Base-by-base conservation (phyloP, 208 protist genomes). In the Trypanosoma mega region DNA sequence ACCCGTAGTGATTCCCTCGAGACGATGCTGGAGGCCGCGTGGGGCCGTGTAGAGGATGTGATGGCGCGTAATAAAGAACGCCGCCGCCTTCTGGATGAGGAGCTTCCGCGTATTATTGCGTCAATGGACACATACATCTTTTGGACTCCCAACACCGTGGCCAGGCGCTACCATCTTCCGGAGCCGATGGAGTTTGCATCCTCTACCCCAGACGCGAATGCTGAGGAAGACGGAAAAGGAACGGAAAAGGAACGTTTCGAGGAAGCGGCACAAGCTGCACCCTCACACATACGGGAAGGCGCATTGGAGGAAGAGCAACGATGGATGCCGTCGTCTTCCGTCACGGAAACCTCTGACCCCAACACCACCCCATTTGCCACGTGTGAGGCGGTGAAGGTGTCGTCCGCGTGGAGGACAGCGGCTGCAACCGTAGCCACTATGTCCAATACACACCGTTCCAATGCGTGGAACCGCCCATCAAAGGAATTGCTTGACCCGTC, bases 401-500 rank as follows among this genome's bases (percentile, higher is more conserved):
- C n/a, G n/a, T n/a, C n/a, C n/a, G n/a, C n/a, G n/a, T n/a, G n/a
- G n/a, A n/a, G n/a, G n/a, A n/a, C n/a, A n/a, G n/a, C n/a, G n/a
- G n/a, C n/a, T n/a, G n/a, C n/a, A n/a, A n/a, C n/a, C n/a, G n/a
- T n/a, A n/a, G n/a, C n/a, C n/a, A n/a, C n/a, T n/a, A n/a, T n/a
- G n/a, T n/a, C n/a, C n/a, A n/a, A n/a, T n/a, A n/a, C n/a, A n/a
- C n/a, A n/a, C n/a, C n/a, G n/a, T n/a, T n/a, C n/a, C n/a, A n/a
- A n/a, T n/a, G n/a, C n/a, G n/a, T n/a, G n/a, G n/a, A n/a, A n/a
- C n/a, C n/a, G n/a, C n/a, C n/a, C n/a, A n/a, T n/a, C n/a, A n/a
- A n/a, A n/a, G n/a, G n/a, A n/a, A n/a, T n/a, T 88, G 44, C 63
- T 92, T 12, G 65, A 92, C 57, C 77, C 80, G 11, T 71, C 67